These are phyloP conservation scores for Agrocybe praecox DNA, from an alignment of 768 basidiomycete species.

Conservation along the genomic window DNA sequence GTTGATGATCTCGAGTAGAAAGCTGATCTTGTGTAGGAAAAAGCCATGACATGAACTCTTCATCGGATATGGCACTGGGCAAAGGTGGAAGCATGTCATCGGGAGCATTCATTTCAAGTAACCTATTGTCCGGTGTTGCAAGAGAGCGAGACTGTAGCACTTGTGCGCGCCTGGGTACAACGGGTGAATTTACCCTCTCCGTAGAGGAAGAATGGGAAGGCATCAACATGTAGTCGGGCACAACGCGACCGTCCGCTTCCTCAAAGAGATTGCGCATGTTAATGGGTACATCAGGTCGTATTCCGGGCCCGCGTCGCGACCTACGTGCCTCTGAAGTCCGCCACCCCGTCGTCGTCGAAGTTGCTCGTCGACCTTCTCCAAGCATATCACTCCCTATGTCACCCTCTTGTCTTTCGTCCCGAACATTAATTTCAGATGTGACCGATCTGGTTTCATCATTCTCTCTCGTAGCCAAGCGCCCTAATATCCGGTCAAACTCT, in stretches of 20 bases:
- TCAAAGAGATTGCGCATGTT: neutral
- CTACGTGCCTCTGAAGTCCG: slow-evolving; percentile 21
- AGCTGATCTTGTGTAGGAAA: slow-evolving; percentile 21
- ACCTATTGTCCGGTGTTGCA: no score
- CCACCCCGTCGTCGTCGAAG: slow-evolving; percentile 5
- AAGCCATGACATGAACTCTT: slow-evolving; percentile 34
- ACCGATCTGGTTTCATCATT: neutral
- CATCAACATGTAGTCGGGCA: neutral
- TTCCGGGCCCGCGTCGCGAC: slow-evolving; percentile 13
- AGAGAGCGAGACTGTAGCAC: no score
- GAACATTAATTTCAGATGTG: neutral
- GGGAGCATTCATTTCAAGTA: no score
- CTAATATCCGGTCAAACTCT: slow-evolving; percentile 13
- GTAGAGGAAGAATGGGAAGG: neutral
- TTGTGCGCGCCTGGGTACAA: neutral
- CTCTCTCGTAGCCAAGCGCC: neutral
- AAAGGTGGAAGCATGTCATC: slow-evolving; percentile 42
- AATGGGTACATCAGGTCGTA: slow-evolving; percentile 8
- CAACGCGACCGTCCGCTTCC: neutral
- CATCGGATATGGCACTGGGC: slow-evolving; percentile 41
- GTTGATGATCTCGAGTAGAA: neutral
- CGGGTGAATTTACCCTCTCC: neutral
- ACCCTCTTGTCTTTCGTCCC: slow-evolving; percentile 4
- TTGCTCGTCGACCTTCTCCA: slow-evolving; percentile 2
- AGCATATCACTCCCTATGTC: neutral